These are phyloP conservation scores for Sugiyamaella novakii DNA, from an alignment of 1,139 yeast species.

Conservation along the genomic window DNA sequence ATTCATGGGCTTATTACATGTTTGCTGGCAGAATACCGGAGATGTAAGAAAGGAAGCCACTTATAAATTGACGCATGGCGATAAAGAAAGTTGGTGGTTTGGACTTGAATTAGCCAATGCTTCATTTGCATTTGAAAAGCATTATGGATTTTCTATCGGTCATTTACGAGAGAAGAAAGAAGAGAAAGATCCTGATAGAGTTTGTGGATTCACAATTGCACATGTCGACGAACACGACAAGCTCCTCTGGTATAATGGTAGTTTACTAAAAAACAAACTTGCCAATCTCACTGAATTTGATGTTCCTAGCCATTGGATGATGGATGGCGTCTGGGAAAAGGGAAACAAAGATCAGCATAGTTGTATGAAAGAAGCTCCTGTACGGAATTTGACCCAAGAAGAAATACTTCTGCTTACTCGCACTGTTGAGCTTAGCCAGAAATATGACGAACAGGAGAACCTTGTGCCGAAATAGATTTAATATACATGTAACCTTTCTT, in stretches of 20 bases:
- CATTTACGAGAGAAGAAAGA: background rate
- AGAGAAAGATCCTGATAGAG: constrained; percentile 3
- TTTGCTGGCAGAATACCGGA: constrained; percentile 17
- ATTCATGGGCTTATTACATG: constrained; percentile 15
- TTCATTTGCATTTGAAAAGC: constrained; percentile 13
- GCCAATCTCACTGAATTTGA: constrained; percentile 2
- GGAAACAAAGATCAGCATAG: background rate
- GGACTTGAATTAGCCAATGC: constrained; percentile 16
- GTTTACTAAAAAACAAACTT: constrained; percentile 7
- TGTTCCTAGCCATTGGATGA: constrained; percentile 16
- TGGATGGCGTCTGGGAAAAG: constrained; percentile 6
- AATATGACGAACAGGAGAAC: constrained; percentile 5
- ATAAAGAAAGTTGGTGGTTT: constrained; percentile 22
- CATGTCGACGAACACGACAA: constrained; percentile 11
- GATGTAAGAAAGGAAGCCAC: constrained; percentile 19
- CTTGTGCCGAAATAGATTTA: constrained; percentile 1
- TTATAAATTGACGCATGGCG: constrained; percentile 14
- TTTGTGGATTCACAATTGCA: constrained; percentile 9
- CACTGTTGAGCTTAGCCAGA: constrained; percentile 2
- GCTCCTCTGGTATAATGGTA: constrained; percentile 18
- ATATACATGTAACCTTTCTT: background rate
- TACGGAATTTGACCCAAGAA: background rate
- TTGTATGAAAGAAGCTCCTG: constrained; percentile 5
- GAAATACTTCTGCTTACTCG: background rate
- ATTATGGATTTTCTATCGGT: constrained; percentile 11